These are phyloP conservation scores for Phialophora tarda DNA, from an alignment of 2,329 filamentous ascomycete species.

Conservation along the genomic window DNA sequence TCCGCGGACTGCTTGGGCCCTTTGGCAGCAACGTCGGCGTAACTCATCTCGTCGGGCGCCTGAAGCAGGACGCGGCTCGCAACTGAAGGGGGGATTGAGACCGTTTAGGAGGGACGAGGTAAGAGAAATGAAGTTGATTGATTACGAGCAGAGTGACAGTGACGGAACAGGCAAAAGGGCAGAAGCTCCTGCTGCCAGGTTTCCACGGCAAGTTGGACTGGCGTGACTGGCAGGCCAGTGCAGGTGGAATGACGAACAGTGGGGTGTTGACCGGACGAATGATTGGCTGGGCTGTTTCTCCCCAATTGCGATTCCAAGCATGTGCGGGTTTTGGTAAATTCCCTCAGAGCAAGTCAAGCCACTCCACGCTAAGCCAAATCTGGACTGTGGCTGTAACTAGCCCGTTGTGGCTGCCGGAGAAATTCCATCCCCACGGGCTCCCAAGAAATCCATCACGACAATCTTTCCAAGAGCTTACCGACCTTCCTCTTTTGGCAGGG, in stretches of 20 bases:
- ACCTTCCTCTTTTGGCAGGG: slow-evolving; percentile 22
- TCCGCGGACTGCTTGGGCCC: slow-evolving; percentile 54
- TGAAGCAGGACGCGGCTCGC: slow-evolving; percentile 2
- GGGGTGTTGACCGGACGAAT: not conserved
- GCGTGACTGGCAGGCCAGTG: not conserved
- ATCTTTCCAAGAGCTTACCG: slow-evolving; percentile 6
- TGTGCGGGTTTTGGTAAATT: not conserved
- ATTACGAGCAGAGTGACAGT: not conserved
- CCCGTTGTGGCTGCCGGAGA: not conserved
- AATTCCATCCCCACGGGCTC: not conserved
- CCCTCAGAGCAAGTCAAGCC: not conserved
- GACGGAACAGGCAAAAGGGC: slow-evolving; percentile 17
- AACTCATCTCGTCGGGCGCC: slow-evolving; percentile 50
- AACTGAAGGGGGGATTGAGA: not conserved
- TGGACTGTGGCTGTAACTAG: not conserved
- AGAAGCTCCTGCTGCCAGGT: slow-evolving; percentile 18
- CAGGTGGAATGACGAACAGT: slow-evolving; percentile 15
- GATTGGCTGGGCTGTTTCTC: not conserved
- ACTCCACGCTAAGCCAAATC: not conserved
- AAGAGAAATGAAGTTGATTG: not conserved
- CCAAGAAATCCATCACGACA: not conserved
- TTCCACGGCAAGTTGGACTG: slow-evolving; percentile 7
- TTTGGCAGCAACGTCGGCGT: slow-evolving; percentile 55
- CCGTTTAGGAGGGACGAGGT: not conserved
- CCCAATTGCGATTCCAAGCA: slow-evolving; percentile 3